Evolutionary conservation across 1,139 yeast genomes (phyloP), one percentile per base, ranked within the genome.

Genomic region (Scheffersomyces titani): DNA sequence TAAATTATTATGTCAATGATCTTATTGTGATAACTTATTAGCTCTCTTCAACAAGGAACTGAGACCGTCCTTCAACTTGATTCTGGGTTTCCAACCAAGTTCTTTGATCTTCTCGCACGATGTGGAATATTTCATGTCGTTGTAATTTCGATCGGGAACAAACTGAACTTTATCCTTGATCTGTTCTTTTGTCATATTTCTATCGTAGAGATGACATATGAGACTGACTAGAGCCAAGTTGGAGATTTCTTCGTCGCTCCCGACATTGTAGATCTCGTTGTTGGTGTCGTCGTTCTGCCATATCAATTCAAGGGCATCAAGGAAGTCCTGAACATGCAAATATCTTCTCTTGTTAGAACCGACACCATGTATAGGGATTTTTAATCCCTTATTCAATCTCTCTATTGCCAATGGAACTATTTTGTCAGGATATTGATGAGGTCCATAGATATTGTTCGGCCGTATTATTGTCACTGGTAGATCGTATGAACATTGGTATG

Each of bases 361-460:
- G 52, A 72, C 69, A 0, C 89, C 89, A 61, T 85, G 89, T 0
- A 78, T 57, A 3, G 69, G 67, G 3, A 78, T 62, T 51, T 69
- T 69, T 44, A 67, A 58, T 0, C 67, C 67, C 1, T 63, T 57
- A 16, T 44, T 13, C 44, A 78, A 61, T 48, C 70, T 63, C 1
- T 57, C 44, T 5, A 70, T 55, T 1, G 71, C 59, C 50, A 63
- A 60, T 1, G 89, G 85, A 7, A 85, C 80, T 47, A 85, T 74
- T 61, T 85, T 85, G 56, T 85, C 89, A 0, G 86, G 87, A 61
- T 76, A 81, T 65, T 85, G 89, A 46, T 76, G 70, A 0, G 85
- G 83, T 0, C 89, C 89, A 64, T 81, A 85, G 5, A 85, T 80
- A 61, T 85, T 85, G 64, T 84, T 84, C 52, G 86, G 78, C 47